Evolutionary conservation across 768 basidiomycete genomes (phyloP), one percentile per base, ranked within the genome.

Genomic region (Xanthoconium stramineum): DNA sequence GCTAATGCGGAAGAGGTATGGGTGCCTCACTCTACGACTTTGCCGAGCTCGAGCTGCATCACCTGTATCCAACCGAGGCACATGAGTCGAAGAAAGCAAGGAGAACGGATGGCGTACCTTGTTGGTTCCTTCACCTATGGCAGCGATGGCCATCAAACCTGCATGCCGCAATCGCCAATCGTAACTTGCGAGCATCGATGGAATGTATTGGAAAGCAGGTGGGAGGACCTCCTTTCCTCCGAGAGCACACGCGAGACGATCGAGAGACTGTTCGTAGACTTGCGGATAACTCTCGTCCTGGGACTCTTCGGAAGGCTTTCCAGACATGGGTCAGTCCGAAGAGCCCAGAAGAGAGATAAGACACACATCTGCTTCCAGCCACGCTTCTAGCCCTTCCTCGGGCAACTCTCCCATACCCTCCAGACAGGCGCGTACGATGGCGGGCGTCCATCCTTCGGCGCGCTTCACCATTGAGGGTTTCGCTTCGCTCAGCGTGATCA

Each of bases 111-210:
- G 15, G 61, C 69, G 24, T 44, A 86, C 84, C 75, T 85, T 86
- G 37, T 81, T 83, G 0, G 89, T 91, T 2, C 93, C 93, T 71
- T 94, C 93, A 0, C 84, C 91, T 49, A 94, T 86, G 0, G 87
- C 82, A 0, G 90, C 90, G 54, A 96, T 88, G 0, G 91, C 90
- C 83, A 93, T 90, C 28, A 95, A 73, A 12, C 89, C 93, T 0
- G 91, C 91, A 63, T 95, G 91, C 30, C 92, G 78, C 29, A 84
- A 80, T 50, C 89, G 79, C 94, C 94, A 96, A 70, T 94, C 89
- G 57, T 85, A 86, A 53, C 82, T 85, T 0, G 80, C 81, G 54
- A 94, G 76, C 86, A 95, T 91, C 0, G 84, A 85, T 1, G 90
- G 90, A 14, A 92, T 91, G 56, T 85, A 84, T 69, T 85, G 83